Evolutionary conservation across 2,329 filamentous ascomycete species (phyloP), one percentile per base, ranked within the genome.

Genomic region (Botrytis galanthina): DNA sequence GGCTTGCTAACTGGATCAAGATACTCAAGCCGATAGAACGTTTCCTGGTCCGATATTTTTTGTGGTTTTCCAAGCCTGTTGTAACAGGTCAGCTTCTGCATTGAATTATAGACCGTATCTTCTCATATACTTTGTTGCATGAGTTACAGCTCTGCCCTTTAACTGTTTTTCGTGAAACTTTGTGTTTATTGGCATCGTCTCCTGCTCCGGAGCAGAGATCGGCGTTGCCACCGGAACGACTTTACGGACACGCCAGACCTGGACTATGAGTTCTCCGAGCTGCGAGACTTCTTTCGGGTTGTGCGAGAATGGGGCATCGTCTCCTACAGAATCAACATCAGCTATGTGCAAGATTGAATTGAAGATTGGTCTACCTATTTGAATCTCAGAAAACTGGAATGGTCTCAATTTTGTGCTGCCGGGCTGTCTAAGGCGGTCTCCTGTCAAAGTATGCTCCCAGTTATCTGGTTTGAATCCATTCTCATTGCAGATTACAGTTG

Each of bases 221-320:
- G 63, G 54, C 4, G 57, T 35, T 57, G 46, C 5, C 14, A 63
- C 48, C 0, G 51, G 4, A n/a, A 9, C 18, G 26, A 26, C 20
- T 63, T 70, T 69, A 46, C 66, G 72, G 39, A 73, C 60, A 14
- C 72, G 29, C 64, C 67, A 73, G 10, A 73, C 57, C 35, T 73
- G 64, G 35, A 73, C 35, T 22, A 70, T 37, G 18, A 73, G 44
- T 46, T 73, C 66, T 57, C 72, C 72, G 44, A 73, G 72, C 22
- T 62, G 66, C 26, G 59, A 73, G 18, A 54, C 46, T 12, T 54
- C 44, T 37, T 64, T 63, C 2, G n/a, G 44, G 37, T 14, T 48
- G 37, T 39, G 22, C 14, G 51, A 7, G 20, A 37, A 39, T 3
- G 54, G 18, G 44, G 22, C 46, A 14, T 70, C 57, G n/a, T 67